Conservation (phyloP, 257 asterid genomes). For the Linderniella brevidens region DNA sequence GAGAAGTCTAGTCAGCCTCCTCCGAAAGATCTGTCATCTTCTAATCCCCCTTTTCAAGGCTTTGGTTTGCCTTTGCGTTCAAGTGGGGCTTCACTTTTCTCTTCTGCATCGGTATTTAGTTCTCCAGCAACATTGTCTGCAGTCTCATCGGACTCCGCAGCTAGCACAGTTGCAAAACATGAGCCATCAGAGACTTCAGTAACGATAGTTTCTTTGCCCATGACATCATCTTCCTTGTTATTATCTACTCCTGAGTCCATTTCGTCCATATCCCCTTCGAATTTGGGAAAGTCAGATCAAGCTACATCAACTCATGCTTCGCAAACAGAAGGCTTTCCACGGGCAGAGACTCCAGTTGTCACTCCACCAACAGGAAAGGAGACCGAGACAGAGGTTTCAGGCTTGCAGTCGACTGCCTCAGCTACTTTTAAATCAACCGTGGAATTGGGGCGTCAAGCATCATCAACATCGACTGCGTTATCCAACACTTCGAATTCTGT, state of each 20-base stretch:
- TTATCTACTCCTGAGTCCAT: conserved; percentile 5
- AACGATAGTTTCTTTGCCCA: too few species aligned
- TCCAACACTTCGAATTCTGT: conserved; percentile 18
- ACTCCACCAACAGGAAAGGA: conserved; percentile 17
- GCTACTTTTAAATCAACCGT: conserved; percentile 15
- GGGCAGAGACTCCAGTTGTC: conserved; percentile 14
- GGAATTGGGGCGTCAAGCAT: conserved; percentile 16
- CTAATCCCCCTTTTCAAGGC: too few species aligned
- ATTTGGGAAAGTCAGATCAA: too few species aligned
- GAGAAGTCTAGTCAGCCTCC: too few species aligned
- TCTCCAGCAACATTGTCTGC: too few species aligned
- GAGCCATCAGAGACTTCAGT: too few species aligned
- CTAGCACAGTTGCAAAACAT: too few species aligned
- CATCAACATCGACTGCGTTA: conserved; percentile 16
- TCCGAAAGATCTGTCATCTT: too few species aligned
- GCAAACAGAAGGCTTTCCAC: conserved; percentile 16
- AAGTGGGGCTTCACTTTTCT: too few species aligned
- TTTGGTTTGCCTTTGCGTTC: too few species aligned
- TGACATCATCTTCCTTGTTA: background rate
- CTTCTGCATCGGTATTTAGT: too few species aligned
- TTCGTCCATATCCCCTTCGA: conserved; percentile 9
- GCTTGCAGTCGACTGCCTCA: conserved; percentile 16
- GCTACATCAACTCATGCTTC: conserved; percentile 17
- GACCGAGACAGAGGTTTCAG: conserved; percentile 18
- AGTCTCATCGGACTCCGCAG: too few species aligned